Evolutionary conservation across 2,329 filamentous ascomycete genomes (phyloP).

Genomic region (Fragosphaeria purpurea): DNA sequence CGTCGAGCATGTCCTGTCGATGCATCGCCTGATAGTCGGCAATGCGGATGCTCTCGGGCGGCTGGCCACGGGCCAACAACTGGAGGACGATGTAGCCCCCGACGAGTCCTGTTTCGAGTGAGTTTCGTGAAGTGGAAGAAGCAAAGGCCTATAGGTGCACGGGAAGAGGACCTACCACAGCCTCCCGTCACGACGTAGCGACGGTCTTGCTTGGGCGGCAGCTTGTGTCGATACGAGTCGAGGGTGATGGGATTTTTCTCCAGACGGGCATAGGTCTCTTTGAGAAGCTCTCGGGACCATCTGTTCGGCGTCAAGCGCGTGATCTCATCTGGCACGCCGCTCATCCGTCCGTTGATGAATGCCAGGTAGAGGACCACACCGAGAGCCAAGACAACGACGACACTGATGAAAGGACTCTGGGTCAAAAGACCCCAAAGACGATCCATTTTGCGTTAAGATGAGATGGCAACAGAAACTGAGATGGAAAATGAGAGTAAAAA

Average conservation of each 20-base stretch:
- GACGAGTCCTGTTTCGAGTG: constrained; percentile 20
- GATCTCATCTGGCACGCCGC: constrained; percentile 21
- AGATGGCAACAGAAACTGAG: too few relatives aligned
- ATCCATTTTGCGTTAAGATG: background rate
- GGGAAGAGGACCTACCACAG: constrained; percentile 22
- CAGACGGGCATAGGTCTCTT: constrained; percentile 22
- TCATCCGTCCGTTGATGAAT: constrained; percentile 23
- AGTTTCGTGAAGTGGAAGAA: too few relatives aligned
- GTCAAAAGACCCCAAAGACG: background rate
- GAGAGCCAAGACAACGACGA: background rate
- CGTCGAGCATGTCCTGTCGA: constrained; percentile 27
- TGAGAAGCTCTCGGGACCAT: constrained; percentile 23
- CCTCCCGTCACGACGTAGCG: constrained; percentile 29
- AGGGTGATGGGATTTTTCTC: constrained; percentile 19
- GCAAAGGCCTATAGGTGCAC: too few relatives aligned
- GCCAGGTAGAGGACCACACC: constrained; percentile 12
- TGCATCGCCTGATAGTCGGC: constrained; percentile 33
- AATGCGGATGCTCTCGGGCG: constrained; percentile 35
- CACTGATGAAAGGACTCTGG: background rate
- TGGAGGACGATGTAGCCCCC: constrained; percentile 39
- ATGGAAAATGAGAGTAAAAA: too few relatives aligned
- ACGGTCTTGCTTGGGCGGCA: constrained; percentile 24
- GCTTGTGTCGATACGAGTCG: constrained; percentile 15
- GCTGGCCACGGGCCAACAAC: constrained; percentile 35
- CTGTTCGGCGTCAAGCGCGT: constrained; percentile 16